phyloP scores from a whole-genome alignment of 257 asterid genomes.

The Apocynum venetum region DNA sequence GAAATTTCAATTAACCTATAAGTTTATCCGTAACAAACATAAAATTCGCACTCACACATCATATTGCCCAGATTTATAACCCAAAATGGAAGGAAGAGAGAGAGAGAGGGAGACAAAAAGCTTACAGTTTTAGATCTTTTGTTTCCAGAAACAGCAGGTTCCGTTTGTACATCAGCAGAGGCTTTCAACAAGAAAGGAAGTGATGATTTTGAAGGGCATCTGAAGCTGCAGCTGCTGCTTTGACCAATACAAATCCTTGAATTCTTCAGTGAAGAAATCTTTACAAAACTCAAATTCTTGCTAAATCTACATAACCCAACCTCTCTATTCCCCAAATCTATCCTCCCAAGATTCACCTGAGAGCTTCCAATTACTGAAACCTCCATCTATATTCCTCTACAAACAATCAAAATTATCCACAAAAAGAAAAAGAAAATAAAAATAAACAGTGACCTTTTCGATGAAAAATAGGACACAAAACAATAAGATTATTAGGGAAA shows the following conservation, averaged over 20 bases:
- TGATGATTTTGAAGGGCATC: conserved; percentile 40
- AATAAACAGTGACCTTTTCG: not conserved
- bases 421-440: not conserved
- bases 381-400: conserved; percentile 42
- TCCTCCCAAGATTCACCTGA: conserved; percentile 46
- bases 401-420: not conserved
- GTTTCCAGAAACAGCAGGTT: conserved; percentile 30
- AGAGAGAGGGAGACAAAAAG: not conserved
- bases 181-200: conserved; percentile 36
- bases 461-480: not conserved
- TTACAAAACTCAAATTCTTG: conserved; percentile 43
- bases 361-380: conserved; percentile 63
- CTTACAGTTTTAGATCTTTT: conserved; percentile 37
- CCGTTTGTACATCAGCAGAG: conserved; percentile 34
- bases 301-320: conserved; percentile 42
- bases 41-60: not conserved
- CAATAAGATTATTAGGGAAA: not conserved
- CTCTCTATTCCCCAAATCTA: conserved; percentile 26
- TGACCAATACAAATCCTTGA: conserved; percentile 29
- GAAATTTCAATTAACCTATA: not conserved
- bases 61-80: not conserved
- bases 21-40: not conserved
- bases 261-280: conserved; percentile 26
- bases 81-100: not conserved
- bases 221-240: conserved; percentile 20